Evolutionary conservation across 306 rosid genomes (phyloP).

Genomic region (Castanea mollissima): DNA sequence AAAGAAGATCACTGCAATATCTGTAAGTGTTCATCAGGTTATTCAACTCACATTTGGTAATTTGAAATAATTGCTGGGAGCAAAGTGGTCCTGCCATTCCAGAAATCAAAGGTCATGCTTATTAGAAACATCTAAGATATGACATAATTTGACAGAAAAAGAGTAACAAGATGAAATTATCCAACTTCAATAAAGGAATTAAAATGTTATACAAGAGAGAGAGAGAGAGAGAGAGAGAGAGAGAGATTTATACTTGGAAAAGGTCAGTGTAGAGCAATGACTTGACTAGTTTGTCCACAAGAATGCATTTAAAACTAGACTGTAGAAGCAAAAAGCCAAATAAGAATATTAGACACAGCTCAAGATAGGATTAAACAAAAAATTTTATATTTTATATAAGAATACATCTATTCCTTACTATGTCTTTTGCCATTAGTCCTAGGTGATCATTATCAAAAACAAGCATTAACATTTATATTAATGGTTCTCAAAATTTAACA

Average conservation of each 20-base stretch:
- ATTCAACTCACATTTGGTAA: conserved; percentile 75
- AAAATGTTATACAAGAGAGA: not conserved
- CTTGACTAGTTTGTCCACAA: conserved; percentile 65
- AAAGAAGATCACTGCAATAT: conserved; percentile 3
- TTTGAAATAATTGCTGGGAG: conserved; percentile 90
- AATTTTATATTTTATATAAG: not conserved
- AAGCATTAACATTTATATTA: not conserved
- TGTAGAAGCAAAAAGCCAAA: conserved; percentile 39
- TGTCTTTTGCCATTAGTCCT: not conserved
- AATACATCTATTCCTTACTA: not conserved
- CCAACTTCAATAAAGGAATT: not conserved
- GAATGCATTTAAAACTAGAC: conserved; percentile 52
- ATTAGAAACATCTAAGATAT: conserved; percentile 6
- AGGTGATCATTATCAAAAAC: not conserved
- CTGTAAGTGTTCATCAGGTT: conserved; percentile 11
- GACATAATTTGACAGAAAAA: not conserved
- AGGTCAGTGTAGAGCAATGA: conserved; percentile 57
- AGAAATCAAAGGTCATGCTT: conserved; percentile 22
- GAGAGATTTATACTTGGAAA: conserved; percentile 59
- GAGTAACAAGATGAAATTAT: not conserved
- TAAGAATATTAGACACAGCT: not conserved
- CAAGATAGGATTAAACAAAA: conserved; percentile 7
- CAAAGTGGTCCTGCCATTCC: conserved; percentile 70
- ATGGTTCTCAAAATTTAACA: not conserved
- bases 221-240: not conserved